Evolutionary conservation across 2,329 filamentous ascomycete species (phyloP).

Genomic region (Scedosporium minutisporum): DNA sequence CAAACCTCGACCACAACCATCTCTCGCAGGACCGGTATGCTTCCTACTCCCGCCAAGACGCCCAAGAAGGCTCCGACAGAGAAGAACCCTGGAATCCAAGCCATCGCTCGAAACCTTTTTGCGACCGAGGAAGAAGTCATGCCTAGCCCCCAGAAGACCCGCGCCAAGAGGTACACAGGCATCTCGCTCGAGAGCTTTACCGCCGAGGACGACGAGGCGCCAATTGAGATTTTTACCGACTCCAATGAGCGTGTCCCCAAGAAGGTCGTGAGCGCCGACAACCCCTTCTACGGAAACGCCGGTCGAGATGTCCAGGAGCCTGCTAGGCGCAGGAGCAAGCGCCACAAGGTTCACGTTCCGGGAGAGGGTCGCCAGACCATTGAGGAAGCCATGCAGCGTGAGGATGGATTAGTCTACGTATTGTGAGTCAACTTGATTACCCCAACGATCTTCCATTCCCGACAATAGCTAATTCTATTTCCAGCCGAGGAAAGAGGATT

Average conservation of each 20-base stretch:
- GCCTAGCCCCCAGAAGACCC: constrained; percentile 49
- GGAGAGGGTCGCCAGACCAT: constrained; percentile 50
- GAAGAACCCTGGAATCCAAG: constrained; percentile 40
- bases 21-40: constrained; percentile 40
- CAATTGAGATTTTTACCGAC: constrained; percentile 70
- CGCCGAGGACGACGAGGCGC: constrained; percentile 43
- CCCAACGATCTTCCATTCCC: not conserved
- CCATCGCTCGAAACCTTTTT: constrained; percentile 54
- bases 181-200: constrained; percentile 48
- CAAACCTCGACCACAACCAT: constrained; percentile 19
- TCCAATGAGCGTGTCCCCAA: constrained; percentile 68
- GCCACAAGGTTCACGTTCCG: constrained; percentile 42
- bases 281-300: constrained; percentile 57
- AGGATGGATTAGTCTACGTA: constrained; percentile 65
- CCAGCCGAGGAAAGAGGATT: constrained; percentile 68
- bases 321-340: constrained; percentile 42
- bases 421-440: constrained; percentile 51
- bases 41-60: constrained; percentile 72
- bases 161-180: constrained; percentile 46
- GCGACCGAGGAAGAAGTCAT: constrained; percentile 47
- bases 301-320: constrained; percentile 27
- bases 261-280: constrained; percentile 54
- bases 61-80: constrained; percentile 52
- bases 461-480: constrained; percentile 15
- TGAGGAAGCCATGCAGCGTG: constrained; percentile 52